Base-by-base conservation (phyloP, 768 basidiomycete species). In the Lactarius quietus region DNA sequence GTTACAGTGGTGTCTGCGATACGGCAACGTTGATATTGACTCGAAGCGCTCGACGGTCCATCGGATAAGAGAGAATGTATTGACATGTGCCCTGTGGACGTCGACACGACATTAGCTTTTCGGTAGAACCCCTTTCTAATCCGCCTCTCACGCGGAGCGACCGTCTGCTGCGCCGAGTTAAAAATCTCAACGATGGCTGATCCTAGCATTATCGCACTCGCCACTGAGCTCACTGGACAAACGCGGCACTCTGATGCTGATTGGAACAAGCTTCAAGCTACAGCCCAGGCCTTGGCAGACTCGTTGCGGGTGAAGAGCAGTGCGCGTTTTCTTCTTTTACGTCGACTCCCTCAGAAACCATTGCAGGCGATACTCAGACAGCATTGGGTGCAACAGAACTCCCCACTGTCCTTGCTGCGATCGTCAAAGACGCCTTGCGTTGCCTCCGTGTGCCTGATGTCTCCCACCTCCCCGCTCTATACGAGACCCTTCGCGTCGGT, bases 401-500 rank as follows among this genome's bases (percentile, higher is more conserved):
- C 53, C 88, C 90, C 10, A 83, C 83, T 69, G 83, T 85, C 59
- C 76, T 93, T 57, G 84, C 83, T 14, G 78, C 85, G 38, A 79
- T 93, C 23, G 75, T 92, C 31, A 79, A 80, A 39, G 76, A 80
- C 48, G 84, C 86, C 8, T 76, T 88, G 26, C 77, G 81, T 62
- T 84, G 81, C 51, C 72, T 81, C 6, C 68, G 80, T 23, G 77
- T 80, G 54, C 84, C 85, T 6, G 75, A 73, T 61, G 75, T 79
- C 33, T 66, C 75, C n/a, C 81, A 80, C 64, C 79, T 84, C 57
- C 71, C 81, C 10, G 82, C 83, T 12, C 78, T 86, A 28, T 83
- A 83, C 65, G 89, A 93, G 73, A 76, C 92, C 35, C 82, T 94
- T 61, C 83, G 92, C 63, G 85, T 92, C 17, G 86, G 85, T 29